Percentiles rank a stretch among this genome's conserved stretches.
Evolutionary conservation across 2,329 filamentous ascomycete species (phyloP).

Genomic region (Phialocephala sp.): DNA sequence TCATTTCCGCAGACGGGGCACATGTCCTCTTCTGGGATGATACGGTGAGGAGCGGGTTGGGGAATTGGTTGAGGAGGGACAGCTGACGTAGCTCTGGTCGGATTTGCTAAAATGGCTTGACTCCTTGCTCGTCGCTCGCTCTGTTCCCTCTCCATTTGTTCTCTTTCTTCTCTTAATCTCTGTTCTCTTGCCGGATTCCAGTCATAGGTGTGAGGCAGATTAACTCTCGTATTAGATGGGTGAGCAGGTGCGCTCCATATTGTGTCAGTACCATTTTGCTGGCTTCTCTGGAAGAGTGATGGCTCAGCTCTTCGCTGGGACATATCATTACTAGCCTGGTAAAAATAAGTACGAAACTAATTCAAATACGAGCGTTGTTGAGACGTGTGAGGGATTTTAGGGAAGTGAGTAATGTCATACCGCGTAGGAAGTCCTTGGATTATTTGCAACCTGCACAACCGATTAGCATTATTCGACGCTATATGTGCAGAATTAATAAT

Average conservation of each 20-base stretch:
- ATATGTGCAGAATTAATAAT: background rate
- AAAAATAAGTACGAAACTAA: too few relatives aligned
- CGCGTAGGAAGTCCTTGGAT: background rate
- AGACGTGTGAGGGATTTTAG: background rate
- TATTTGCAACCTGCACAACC: background rate
- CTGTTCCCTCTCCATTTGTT: background rate
- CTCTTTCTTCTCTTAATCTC: background rate
- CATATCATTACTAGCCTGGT: background rate
- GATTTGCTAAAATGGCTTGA: background rate
- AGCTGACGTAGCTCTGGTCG: background rate
- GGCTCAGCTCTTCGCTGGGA: background rate
- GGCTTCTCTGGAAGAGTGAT: background rate
- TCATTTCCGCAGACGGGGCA: conserved; percentile 69
- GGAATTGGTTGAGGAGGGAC: conserved; percentile 7
- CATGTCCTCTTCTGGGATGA: conserved; percentile 74
- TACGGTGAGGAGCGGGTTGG: conserved; percentile 40
- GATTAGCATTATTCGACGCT: background rate
- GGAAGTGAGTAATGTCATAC: background rate
- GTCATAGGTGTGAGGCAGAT: background rate
- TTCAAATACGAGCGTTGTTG: background rate
- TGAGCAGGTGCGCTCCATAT: background rate
- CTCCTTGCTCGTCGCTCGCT: background rate
- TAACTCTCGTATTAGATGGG: background rate
- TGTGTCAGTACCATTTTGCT: background rate
- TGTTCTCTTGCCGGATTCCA: background rate